A percentile compares a stretch with the other conserved stretches of the same genome.
These are phyloP conservation scores for Penicillium rolfsii DNA, from an alignment of 2,329 filamentous ascomycete species.

Conservation along the genomic window DNA sequence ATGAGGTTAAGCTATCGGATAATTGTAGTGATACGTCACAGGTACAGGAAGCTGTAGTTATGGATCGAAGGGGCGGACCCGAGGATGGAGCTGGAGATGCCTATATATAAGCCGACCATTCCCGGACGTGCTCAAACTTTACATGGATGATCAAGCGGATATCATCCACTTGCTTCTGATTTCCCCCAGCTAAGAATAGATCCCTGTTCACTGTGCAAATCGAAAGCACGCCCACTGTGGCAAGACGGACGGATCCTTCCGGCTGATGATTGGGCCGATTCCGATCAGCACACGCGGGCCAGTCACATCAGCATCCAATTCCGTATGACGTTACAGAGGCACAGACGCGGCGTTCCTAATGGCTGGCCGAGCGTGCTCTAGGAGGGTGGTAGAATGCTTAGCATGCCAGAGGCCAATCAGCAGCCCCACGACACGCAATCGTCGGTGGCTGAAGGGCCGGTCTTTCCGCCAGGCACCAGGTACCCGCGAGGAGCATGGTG, in stretches of 20 bases:
- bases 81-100: neutral
- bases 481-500: slow-evolving; percentile 3
- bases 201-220: slow-evolving; percentile 4
- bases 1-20: neutral
- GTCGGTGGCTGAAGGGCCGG: slow-evolving; percentile 23
- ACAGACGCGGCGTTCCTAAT: slow-evolving; percentile 13
- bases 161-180: neutral
- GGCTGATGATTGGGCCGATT: slow-evolving; percentile 23
- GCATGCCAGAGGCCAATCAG: slow-evolving; percentile 23
- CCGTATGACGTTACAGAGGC: slow-evolving; percentile 25
- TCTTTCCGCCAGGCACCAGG: slow-evolving; percentile 10
- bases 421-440: slow-evolving; percentile 23
- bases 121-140: neutral
- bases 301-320: slow-evolving; percentile 12
- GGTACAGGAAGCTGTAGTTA: neutral
- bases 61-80: neutral
- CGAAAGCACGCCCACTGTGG: slow-evolving; percentile 27
- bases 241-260: slow-evolving; percentile 13
- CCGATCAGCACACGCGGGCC: slow-evolving; percentile 18
- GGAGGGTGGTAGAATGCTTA: slow-evolving; percentile 27
- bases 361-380: slow-evolving; percentile 14
- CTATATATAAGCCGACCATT: slow-evolving; percentile 14
- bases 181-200: slow-evolving; percentile 24
- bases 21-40: neutral
- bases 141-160: slow-evolving; percentile 3